Percentiles rank a stretch among this genome's conserved stretches.
These are phyloP conservation scores for Vitis hybrid DNA, from an alignment of 177 flowering plant genomes.

Conservation along the genomic window DNA sequence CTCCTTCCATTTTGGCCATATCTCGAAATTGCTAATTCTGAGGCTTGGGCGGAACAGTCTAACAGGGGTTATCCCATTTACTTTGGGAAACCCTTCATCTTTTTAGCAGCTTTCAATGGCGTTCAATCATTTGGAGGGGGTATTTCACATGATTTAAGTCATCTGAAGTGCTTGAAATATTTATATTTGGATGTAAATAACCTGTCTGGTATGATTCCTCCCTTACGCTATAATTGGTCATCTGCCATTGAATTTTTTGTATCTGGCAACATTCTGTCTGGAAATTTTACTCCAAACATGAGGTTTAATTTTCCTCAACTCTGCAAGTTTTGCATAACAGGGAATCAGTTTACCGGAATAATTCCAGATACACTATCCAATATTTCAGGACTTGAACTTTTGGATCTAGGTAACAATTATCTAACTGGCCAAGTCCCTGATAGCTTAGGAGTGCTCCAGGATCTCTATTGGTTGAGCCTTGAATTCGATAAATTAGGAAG, in stretches of 20 bases:
- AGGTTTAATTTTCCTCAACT: no score
- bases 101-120: no score
- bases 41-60: no score
- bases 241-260: not conserved
- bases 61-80: no score
- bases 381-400: not conserved
- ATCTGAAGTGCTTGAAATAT: no score
- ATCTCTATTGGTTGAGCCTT: not conserved
- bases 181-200: not conserved
- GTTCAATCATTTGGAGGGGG: no score
- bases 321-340: no score
- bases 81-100: no score
- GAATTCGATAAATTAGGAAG: slow-evolving; percentile 8
- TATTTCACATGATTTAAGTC: no score
- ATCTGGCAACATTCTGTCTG: slow-evolving; percentile 9
- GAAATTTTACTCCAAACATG: not conserved
- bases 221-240: slow-evolving; percentile 17
- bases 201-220: slow-evolving; percentile 27
- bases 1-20: no score
- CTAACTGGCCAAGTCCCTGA: slow-evolving; percentile 5
- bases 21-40: no score
- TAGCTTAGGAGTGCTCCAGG: slow-evolving; percentile 4
- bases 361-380: slow-evolving; percentile 7
- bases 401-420: not conserved
- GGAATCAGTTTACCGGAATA: no score